phyloP scores from a whole-genome alignment of 495 filamentous ascomycete species.

The Lichenothelia convexa region DNA sequence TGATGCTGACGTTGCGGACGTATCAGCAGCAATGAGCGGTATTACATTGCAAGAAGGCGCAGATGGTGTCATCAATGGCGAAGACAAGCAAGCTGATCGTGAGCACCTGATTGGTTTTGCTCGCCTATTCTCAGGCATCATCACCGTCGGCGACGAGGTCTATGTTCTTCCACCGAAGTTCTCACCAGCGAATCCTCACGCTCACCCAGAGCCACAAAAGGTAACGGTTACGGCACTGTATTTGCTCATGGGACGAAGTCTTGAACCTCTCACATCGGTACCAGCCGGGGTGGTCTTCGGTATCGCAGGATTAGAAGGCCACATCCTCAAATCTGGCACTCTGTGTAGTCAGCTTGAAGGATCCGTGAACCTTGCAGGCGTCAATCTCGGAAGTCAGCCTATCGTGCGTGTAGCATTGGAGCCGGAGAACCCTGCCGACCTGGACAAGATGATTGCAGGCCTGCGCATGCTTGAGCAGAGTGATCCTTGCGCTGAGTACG shows the following conservation, averaged over 20 bases:
- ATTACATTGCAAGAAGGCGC: slow-evolving; percentile 28
- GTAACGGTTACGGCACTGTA: slow-evolving; percentile 78
- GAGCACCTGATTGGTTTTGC: slow-evolving; percentile 94
- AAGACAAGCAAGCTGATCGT: slow-evolving; percentile 36
- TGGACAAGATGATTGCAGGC: slow-evolving; percentile 84
- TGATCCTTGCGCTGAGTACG: slow-evolving; percentile 90
- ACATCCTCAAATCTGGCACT: slow-evolving; percentile 86
- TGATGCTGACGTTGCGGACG: slow-evolving; percentile 15
- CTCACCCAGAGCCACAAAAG: slow-evolving; percentile 59
- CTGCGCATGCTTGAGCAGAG: slow-evolving; percentile 79
- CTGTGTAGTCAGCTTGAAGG: slow-evolving; percentile 79
- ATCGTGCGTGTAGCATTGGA: slow-evolving; percentile 94
- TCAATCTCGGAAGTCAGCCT: slow-evolving; percentile 56
- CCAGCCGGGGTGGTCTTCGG: slow-evolving; percentile 92
- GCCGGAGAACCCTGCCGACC: slow-evolving; percentile 67
- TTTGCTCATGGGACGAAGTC: slow-evolving; percentile 81
- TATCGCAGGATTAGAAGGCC: slow-evolving; percentile 79
- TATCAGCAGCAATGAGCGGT: slow-evolving; percentile 37
- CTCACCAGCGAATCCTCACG: slow-evolving; percentile 58
- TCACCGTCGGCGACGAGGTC: slow-evolving; percentile 75
- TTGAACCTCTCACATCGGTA: slow-evolving; percentile 68
- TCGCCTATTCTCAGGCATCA: slow-evolving; percentile 73
- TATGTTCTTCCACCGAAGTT: slow-evolving; percentile 90
- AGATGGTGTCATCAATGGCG: slow-evolving; percentile 16
- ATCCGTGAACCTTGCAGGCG: slow-evolving; percentile 80